Evolutionary conservation across 768 basidiomycete species (phyloP).

Genomic region (Amylocystis lapponica): DNA sequence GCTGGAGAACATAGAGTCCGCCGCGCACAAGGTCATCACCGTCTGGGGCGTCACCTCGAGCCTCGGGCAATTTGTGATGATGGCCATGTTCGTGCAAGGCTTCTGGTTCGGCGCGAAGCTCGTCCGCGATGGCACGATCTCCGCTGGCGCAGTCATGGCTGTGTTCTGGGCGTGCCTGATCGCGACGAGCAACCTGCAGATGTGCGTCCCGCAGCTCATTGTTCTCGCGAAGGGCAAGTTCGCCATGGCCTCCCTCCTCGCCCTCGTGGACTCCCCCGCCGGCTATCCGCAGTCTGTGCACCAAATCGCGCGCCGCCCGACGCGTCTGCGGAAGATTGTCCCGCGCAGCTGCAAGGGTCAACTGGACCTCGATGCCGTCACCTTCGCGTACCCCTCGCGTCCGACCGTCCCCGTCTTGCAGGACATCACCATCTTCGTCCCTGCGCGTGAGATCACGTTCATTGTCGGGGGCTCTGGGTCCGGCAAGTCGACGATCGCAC

Average conservation of each 20-base stretch:
- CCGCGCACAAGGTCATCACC: constrained; percentile 48
- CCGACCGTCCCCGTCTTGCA: constrained; percentile 53
- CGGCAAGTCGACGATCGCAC: constrained; percentile 67
- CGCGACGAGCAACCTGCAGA: constrained; percentile 81
- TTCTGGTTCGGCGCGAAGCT: constrained; percentile 95
- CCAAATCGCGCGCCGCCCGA: constrained; percentile 12
- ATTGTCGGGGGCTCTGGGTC: constrained; percentile 76
- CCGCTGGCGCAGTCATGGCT: constrained; percentile 82
- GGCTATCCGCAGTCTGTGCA: constrained; percentile 7
- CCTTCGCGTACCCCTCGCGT: constrained; percentile 72
- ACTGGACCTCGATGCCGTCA: constrained; percentile 51
- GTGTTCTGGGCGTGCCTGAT: constrained; percentile 98
- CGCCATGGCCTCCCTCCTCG: constrained; percentile 64
- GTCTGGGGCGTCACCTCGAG: constrained; percentile 76
- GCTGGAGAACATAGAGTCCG: constrained; percentile 38
- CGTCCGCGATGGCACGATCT: constrained; percentile 68
- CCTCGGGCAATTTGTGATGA: constrained; percentile 72
- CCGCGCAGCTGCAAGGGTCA: constrained; percentile 68
- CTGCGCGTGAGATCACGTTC: constrained; percentile 69
- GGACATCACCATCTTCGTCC: constrained; percentile 61
- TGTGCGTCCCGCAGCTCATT: constrained; percentile 79
- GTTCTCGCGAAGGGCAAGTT: constrained; percentile 77
- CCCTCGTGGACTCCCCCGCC: constrained; percentile 41
- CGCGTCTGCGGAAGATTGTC: constrained; percentile 52
- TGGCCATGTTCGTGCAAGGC: constrained; percentile 92